Evolutionary conservation across 2,329 filamentous ascomycete species (phyloP), one percentile per base, ranked within the genome.

Genomic region (Colletotrichum sp.): DNA sequence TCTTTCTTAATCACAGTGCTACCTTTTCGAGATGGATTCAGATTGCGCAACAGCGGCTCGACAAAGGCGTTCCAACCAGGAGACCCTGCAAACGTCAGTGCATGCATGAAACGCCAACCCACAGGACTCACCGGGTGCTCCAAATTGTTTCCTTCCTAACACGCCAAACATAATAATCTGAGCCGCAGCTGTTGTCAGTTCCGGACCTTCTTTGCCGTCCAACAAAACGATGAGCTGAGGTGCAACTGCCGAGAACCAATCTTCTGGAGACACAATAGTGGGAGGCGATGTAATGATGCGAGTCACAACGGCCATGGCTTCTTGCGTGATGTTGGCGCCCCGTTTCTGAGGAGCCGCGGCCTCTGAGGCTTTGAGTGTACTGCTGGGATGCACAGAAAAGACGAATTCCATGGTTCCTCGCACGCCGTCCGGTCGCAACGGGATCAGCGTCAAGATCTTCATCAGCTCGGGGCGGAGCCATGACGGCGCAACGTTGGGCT

Each of bases 391-490:
- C 8, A 94, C 91, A 2, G 93, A 89, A 73, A 94, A 93, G 44
- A 95, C 88, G 80, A 95, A 95, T 80, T 95, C 93, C 76, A 95
- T 87, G 0, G 92, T 93, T 30, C 91, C 89, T 39, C 93, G 89
- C 16, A 95, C 92, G 22, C 93, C 93, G 76, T 91, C 89, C 4
- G 86, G 84, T 6, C 93, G 88, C 30, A 94, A 85, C 2, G 93
- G 93, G 12, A 95, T 80, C 15, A 87, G 81, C 2, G 92, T 91
- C 60, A 95, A 86, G 15, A 90, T 86, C 72, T 87, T 87, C 79
- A 93, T 86, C 3, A 95, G 81, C 57, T 88, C 87, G 22, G 87
- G 79, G 59, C 89, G 90, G n/a, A 95, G 86, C 91, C 92, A 94
- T 81, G 83, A 79, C 13, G 92, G 91, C 18, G 90, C 87, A 28